phyloP scores from a whole-genome alignment of 2,329 filamentous ascomycete species.

The Colletotrichum sp. region DNA sequence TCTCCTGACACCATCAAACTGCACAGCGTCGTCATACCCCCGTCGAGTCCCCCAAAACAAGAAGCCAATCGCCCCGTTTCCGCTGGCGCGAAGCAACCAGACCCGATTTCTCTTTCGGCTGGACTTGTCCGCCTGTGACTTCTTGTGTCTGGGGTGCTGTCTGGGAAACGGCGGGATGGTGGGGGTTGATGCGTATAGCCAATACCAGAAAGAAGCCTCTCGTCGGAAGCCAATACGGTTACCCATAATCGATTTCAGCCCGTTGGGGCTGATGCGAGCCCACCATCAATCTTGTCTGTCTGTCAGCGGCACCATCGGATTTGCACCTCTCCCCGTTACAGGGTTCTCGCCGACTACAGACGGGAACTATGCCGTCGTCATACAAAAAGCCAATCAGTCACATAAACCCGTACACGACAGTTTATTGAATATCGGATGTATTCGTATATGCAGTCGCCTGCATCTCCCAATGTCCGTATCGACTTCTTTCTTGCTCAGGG shows the following conservation, averaged over 20 bases:
- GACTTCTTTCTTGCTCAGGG: neutral
- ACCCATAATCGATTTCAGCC: neutral
- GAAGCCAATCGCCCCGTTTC: neutral
- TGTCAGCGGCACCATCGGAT: neutral
- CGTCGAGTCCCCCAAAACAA: neutral
- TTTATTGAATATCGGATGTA: neutral
- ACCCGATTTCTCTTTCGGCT: conserved; percentile 3
- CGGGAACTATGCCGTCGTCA: neutral
- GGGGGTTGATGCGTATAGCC: neutral
- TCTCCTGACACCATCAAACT: conserved; percentile 3
- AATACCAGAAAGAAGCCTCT: neutral
- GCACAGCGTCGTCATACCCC: neutral
- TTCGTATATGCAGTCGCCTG: neutral
- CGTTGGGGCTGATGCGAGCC: neutral
- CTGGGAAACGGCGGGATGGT: neutral
- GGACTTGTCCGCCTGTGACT: neutral
- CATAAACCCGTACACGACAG: neutral
- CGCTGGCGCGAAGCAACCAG: neutral
- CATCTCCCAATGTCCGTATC: neutral
- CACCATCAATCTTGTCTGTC: too few relatives aligned
- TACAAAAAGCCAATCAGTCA: neutral
- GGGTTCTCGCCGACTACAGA: neutral
- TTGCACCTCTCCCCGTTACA: neutral
- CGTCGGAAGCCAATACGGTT: neutral
- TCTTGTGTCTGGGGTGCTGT: neutral